Conservation (phyloP, 371 early-diverging fungal genomes). For the Mortierella sp. region DNA sequence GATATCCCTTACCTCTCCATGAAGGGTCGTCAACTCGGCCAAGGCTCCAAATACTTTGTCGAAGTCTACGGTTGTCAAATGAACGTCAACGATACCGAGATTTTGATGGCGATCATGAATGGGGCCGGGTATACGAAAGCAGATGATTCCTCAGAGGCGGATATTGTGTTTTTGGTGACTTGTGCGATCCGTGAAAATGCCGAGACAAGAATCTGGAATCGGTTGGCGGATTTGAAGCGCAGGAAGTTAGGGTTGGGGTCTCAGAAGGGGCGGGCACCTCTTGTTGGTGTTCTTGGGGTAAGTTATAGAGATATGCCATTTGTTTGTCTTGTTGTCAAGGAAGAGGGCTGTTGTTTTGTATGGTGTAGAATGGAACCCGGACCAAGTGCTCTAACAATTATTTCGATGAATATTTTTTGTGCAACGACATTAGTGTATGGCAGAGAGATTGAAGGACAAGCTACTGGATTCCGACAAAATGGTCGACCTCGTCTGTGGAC, state of each 20-base stretch:
- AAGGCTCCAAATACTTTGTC: slow-evolving; percentile 69
- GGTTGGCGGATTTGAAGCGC: slow-evolving; percentile 72
- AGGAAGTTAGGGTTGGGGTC: slow-evolving; percentile 68
- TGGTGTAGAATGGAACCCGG: background rate
- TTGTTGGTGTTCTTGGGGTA: slow-evolving; percentile 86
- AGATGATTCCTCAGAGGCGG: slow-evolving; percentile 67
- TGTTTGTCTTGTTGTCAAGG: background rate
- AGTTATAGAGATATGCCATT: slow-evolving; percentile 14
- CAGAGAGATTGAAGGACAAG: slow-evolving; percentile 82
- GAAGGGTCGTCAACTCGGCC: slow-evolving; percentile 59
- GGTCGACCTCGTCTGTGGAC: slow-evolving; percentile 87
- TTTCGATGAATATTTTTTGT: background rate
- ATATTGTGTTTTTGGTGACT: slow-evolving; percentile 83
- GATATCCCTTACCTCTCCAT: slow-evolving; percentile 70
- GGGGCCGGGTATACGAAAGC: slow-evolving; percentile 79
- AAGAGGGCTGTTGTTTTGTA: background rate
- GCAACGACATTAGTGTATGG: slow-evolving; percentile 70
- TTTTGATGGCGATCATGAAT: slow-evolving; percentile 82
- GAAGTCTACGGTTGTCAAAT: slow-evolving; percentile 91
- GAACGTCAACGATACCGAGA: slow-evolving; percentile 88
- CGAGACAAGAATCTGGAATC: slow-evolving; percentile 82
- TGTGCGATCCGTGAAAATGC: slow-evolving; percentile 88
- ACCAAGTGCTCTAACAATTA: background rate
- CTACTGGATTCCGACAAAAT: slow-evolving; percentile 79
- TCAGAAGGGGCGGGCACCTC: slow-evolving; percentile 66